Evolutionary conservation across 495 filamentous ascomycete species (phyloP).

Genomic region (Aspergillus cavernicola): DNA sequence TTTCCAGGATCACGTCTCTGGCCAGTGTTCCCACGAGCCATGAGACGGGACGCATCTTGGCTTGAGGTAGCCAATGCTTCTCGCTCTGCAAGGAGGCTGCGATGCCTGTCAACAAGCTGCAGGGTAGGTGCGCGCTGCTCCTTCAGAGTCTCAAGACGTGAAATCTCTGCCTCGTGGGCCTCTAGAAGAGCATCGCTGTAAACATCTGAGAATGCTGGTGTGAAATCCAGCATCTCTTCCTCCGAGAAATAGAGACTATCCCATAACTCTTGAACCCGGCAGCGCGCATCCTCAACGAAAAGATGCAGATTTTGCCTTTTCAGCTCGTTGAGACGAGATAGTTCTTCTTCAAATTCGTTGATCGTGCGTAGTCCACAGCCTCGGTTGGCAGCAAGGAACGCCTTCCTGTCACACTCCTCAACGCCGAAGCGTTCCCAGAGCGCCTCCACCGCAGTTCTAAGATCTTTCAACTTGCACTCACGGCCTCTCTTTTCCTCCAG

Average conservation of each 20-base stretch:
- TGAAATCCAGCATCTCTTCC: slow-evolving; percentile 97
- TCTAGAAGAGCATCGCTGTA: slow-evolving; percentile 83
- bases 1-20: slow-evolving; percentile 91
- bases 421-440: slow-evolving; percentile 88
- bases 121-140: slow-evolving; percentile 85
- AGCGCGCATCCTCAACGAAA: slow-evolving; percentile 91
- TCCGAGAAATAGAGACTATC: slow-evolving; percentile 90
- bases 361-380: slow-evolving; percentile 83
- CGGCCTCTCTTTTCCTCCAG: slow-evolving; percentile 89
- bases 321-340: slow-evolving; percentile 79
- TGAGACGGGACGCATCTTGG: slow-evolving; percentile 89
- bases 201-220: slow-evolving; percentile 81
- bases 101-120: slow-evolving; percentile 78
- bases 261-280: slow-evolving; percentile 90
- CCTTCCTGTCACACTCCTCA: slow-evolving; percentile 75
- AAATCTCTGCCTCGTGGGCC: slow-evolving; percentile 85
- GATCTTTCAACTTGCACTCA: slow-evolving; percentile 75
- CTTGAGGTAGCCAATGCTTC: slow-evolving; percentile 83
- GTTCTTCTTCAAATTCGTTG: slow-evolving; percentile 91
- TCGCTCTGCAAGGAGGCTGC: slow-evolving; percentile 77
- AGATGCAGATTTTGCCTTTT: slow-evolving; percentile 93
- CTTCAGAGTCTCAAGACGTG: slow-evolving; percentile 72
- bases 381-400: slow-evolving; percentile 66
- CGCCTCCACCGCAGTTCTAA: slow-evolving; percentile 67
- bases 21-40: slow-evolving; percentile 82